Conservation (phyloP, 306 rosid species). For the Gastrolobium villosum region DNA sequence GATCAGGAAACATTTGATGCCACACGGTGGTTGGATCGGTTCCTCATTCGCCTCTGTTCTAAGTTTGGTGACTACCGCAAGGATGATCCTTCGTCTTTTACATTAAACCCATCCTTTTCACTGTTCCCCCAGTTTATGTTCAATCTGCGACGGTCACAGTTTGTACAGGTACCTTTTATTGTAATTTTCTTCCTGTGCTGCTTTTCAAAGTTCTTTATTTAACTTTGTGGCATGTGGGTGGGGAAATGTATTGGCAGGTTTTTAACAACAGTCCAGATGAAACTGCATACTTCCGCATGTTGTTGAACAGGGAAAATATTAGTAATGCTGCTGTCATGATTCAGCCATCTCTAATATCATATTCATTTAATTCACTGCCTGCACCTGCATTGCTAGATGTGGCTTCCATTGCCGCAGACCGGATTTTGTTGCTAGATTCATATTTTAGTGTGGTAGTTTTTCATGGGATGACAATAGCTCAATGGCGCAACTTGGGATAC, state of each 20-base stretch:
- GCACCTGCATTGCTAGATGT: constrained; percentile 93
- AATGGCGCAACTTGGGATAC: constrained; percentile 99
- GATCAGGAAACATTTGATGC: constrained; percentile 94
- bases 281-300: constrained; percentile 95
- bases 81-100: constrained; percentile 95
- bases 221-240: constrained; percentile 39
- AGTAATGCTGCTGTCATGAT: constrained; percentile 98
- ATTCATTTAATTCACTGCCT: constrained; percentile 91
- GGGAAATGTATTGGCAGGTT: constrained; percentile 68
- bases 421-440: constrained; percentile 90
- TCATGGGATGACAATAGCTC: constrained; percentile 99
- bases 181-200: constrained; percentile 36
- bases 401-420: constrained; percentile 90
- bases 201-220: constrained; percentile 29
- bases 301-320: constrained; percentile 92
- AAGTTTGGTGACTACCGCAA: constrained; percentile 98
- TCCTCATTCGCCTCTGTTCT: constrained; percentile 94
- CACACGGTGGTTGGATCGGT: constrained; percentile 95
- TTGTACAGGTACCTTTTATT: constrained; percentile 79
- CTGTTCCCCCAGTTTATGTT: constrained; percentile 96
- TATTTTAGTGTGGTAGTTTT: constrained; percentile 92
- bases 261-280: constrained; percentile 99
- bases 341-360: constrained; percentile 89
- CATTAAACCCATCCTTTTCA: constrained; percentile 84
- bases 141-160: constrained; percentile 94